These are phyloP conservation scores for Boletus rubroflammeus DNA, from an alignment of 768 basidiomycete genomes.

Conservation along the genomic window DNA sequence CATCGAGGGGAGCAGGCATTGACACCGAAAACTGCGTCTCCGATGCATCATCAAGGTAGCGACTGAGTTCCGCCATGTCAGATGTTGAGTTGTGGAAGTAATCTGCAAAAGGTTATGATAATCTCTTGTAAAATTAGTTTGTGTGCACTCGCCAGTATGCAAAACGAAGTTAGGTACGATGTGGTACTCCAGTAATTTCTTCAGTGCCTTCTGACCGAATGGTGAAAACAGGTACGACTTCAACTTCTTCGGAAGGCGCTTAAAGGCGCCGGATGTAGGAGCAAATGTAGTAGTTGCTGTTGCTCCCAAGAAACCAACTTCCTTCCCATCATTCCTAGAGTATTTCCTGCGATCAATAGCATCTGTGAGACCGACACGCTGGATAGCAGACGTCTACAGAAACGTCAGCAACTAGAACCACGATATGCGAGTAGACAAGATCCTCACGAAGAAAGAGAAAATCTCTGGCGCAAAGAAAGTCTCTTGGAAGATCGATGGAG, in stretches of 20 bases:
- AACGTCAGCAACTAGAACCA: background rate
- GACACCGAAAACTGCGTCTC: background rate
- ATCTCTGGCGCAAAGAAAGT: conserved; percentile 3
- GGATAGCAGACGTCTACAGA: conserved; percentile 11
- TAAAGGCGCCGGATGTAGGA: conserved; percentile 7
- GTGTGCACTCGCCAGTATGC: conserved; percentile 6
- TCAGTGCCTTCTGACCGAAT: conserved; percentile 11
- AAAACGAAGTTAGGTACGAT: conserved; percentile 7
- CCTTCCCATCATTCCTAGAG: background rate
- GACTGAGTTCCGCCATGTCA: background rate
- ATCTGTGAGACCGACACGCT: conserved; percentile 8
- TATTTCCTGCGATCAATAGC: conserved; percentile 5
- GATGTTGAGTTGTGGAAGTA: conserved; percentile 11
- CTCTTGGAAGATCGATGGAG: conserved; percentile 14
- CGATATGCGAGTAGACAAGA: background rate
- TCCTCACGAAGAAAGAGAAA: conserved; percentile 14
- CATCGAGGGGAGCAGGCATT: background rate
- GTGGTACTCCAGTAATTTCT: conserved; percentile 13
- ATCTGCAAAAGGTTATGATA: background rate
- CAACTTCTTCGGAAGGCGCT: conserved; percentile 8
- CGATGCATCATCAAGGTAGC: background rate
- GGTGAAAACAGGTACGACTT: conserved; percentile 11
- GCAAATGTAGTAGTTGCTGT: conserved; percentile 4
- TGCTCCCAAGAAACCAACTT: conserved; percentile 1
- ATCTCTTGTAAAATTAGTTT: background rate